Conservation (phyloP, 768 basidiomycete species). For the Antrodiella citrinella region DNA sequence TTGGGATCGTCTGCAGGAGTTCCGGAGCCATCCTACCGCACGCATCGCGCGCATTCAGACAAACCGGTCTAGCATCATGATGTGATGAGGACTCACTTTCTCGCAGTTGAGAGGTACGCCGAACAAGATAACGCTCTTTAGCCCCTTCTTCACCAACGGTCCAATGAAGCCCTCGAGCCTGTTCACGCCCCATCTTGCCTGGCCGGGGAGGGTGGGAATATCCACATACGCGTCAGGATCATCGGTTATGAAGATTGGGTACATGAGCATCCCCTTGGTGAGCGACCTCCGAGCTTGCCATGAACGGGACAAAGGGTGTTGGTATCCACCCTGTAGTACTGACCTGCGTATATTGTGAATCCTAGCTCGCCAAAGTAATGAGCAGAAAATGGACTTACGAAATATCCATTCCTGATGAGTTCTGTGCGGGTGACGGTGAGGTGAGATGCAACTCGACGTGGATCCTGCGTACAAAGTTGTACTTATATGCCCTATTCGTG, state of each 20-base stretch:
- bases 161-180: slow-evolving; percentile 79
- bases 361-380: no score
- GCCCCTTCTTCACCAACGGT: slow-evolving; percentile 84
- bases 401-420: no score
- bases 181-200: slow-evolving; percentile 94
- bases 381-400: no score
- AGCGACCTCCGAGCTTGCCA: slow-evolving; percentile 80
- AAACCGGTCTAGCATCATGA: no score
- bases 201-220: slow-evolving; percentile 75
- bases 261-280: slow-evolving; percentile 95
- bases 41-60: not conserved
- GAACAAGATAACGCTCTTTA: slow-evolving; percentile 89
- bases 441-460: no score
- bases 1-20: slow-evolving; percentile 83
- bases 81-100: slow-evolving; percentile 49
- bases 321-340: slow-evolving; percentile 87
- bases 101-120: slow-evolving; percentile 77
- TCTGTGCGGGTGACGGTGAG: no score
- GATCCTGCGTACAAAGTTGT: no score
- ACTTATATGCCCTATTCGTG: no score
- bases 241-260: slow-evolving; percentile 97
- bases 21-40: slow-evolving; percentile 64
- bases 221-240: slow-evolving; percentile 78
- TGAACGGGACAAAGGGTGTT: slow-evolving; percentile 80
- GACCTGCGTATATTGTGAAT: no score